Conservation (phyloP, 2,329 filamentous ascomycete species). For the Alternaria ethzedia region DNA sequence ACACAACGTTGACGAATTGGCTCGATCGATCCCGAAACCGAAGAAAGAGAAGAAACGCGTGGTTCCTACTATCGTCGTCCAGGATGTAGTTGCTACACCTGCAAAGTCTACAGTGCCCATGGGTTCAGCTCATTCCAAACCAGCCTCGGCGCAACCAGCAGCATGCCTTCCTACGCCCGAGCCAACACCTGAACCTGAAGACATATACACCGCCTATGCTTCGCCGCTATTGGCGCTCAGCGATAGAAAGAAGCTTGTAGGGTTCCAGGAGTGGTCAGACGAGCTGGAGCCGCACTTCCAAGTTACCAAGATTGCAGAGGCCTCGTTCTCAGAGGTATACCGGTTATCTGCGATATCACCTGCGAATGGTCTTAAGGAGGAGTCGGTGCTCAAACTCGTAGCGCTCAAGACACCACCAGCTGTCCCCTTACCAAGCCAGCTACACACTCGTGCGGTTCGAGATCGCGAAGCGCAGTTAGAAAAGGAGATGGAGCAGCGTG, state of each 20-base stretch:
- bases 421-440: constrained; percentile 43
- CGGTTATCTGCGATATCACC: constrained; percentile 54
- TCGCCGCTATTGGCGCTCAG: constrained; percentile 40
- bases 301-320: constrained; percentile 68
- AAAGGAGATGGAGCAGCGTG: constrained; percentile 38
- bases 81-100: constrained; percentile 2
- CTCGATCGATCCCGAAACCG: background rate
- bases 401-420: constrained; percentile 44
- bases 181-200: constrained; percentile 29
- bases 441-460: constrained; percentile 48
- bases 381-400: constrained; percentile 57
- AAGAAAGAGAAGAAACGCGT: constrained; percentile 12
- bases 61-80: background rate
- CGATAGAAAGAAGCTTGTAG: constrained; percentile 30
- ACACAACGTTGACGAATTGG: background rate
- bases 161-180: constrained; percentile 24
- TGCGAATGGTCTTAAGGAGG: constrained; percentile 40
- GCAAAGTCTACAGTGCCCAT: constrained; percentile 13
- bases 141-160: constrained; percentile 14
- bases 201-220: constrained; percentile 34
- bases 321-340: constrained; percentile 71
- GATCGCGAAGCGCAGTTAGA: constrained; percentile 52
- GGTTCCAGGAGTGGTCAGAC: constrained; percentile 52
- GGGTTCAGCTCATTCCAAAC: constrained; percentile 15
- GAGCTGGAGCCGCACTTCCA: constrained; percentile 53